Percentiles rank a stretch among this genome's conserved stretches.
Evolutionary conservation across 2,329 filamentous ascomycete genomes (phyloP).

Genomic region (Paecilomyces fulvus): DNA sequence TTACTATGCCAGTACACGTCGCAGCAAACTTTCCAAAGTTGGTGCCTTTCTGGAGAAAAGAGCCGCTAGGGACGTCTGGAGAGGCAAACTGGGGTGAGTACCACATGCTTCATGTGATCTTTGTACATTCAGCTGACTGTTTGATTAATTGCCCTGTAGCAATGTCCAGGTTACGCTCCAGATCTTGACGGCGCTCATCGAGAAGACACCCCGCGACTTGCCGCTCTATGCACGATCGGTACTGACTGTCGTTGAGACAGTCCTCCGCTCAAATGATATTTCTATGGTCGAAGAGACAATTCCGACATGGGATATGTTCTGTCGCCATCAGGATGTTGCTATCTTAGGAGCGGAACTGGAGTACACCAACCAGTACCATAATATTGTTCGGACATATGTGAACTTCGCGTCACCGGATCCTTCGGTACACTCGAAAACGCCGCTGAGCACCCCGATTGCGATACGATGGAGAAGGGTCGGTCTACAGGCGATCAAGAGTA

Average conservation of each 20-base stretch:
- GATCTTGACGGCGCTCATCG: constrained; percentile 83
- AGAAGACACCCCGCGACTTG: constrained; percentile 84
- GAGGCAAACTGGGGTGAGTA: constrained; percentile 74
- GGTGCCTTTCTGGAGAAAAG: constrained; percentile 91
- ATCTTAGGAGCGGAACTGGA: constrained; percentile 77
- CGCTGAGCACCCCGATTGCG: constrained; percentile 61
- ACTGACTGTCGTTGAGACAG: constrained; percentile 71
- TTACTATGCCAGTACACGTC: constrained; percentile 90
- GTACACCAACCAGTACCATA: constrained; percentile 74
- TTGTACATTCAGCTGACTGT: neutral
- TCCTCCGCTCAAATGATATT: constrained; percentile 79
- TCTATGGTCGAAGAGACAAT: constrained; percentile 88
- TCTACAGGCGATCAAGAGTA: constrained; percentile 68
- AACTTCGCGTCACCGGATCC: constrained; percentile 62
- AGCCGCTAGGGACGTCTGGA: constrained; percentile 84
- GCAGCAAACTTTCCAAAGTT: constrained; percentile 94
- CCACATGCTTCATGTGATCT: constrained; percentile 6
- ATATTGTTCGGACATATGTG: constrained; percentile 72
- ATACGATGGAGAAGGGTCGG: constrained; percentile 71
- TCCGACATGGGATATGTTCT: constrained; percentile 79
- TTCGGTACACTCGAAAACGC: constrained; percentile 38
- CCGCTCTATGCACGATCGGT: constrained; percentile 80
- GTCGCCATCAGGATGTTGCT: constrained; percentile 77
- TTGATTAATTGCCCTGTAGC: constrained; percentile 36
- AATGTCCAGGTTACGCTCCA: constrained; percentile 93